Evolutionary conservation across 495 filamentous ascomycete genomes (phyloP).

Genomic region (Glonium stellatum): DNA sequence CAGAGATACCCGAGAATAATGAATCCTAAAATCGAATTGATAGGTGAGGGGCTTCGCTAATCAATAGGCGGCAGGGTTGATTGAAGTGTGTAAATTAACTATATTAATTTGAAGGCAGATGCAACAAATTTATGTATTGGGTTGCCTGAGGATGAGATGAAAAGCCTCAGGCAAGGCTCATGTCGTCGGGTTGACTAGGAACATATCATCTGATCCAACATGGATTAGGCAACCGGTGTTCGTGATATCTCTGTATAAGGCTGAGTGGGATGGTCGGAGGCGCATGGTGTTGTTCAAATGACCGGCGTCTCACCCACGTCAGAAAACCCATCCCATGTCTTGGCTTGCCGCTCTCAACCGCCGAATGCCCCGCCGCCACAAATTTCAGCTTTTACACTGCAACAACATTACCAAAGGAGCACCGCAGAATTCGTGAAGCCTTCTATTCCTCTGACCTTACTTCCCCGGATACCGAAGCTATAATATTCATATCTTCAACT

Average conservation of each 20-base stretch:
- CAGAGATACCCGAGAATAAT: too few species aligned
- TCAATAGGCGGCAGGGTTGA: too few species aligned
- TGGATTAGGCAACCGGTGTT: too few species aligned
- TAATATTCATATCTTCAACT: too few species aligned
- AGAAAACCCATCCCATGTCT: not conserved
- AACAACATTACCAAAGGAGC: not conserved
- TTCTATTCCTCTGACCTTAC: too few species aligned
- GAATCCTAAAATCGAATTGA: too few species aligned
- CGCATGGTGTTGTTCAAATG: not conserved
- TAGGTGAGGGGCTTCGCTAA: too few species aligned
- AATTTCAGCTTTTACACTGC: not conserved
- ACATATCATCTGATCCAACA: not conserved
- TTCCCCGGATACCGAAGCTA: too few species aligned
- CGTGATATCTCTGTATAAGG: not conserved
- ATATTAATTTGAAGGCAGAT: too few species aligned
- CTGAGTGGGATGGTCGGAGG: not conserved
- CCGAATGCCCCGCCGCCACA: not conserved
- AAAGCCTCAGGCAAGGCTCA: not conserved
- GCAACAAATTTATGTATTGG: too few species aligned
- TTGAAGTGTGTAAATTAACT: too few species aligned
- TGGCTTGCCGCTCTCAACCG: not conserved
- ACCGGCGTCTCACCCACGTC: not conserved
- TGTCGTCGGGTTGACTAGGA: not conserved
- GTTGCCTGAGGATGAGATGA: too few species aligned
- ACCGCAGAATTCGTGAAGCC: not conserved